phyloP scores from a whole-genome alignment of 805 yeast species.

The Wickerhamiella alocasiicola region DNA sequence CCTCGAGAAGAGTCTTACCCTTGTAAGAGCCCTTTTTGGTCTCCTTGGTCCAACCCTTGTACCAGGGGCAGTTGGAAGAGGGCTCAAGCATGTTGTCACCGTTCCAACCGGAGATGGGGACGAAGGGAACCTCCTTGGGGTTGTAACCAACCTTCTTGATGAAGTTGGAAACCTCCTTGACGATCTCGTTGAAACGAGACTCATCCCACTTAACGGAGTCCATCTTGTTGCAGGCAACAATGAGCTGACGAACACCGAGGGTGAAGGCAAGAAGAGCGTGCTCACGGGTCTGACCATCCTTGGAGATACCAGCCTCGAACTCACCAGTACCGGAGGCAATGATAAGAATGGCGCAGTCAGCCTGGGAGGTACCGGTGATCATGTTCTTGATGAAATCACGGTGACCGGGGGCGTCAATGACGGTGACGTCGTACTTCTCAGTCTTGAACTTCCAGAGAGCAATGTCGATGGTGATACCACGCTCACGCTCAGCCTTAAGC shows the following conservation, averaged over 20 bases:
- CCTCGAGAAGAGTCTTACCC: conserved; percentile 77
- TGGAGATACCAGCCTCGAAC: conserved; percentile 90
- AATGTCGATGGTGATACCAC: conserved; percentile 93
- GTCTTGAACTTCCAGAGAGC: conserved; percentile 91
- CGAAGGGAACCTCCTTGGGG: conserved; percentile 97
- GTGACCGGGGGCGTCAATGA: conserved; percentile 93
- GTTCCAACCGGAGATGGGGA: conserved; percentile 85
- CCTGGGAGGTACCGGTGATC: conserved; percentile 92
- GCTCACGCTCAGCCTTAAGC: conserved; percentile 90
- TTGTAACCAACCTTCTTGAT: conserved; percentile 99
- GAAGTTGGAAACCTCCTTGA: conserved; percentile 98
- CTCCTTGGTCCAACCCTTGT: conserved; percentile 77
- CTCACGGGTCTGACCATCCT: conserved; percentile 93
- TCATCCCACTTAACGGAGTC: conserved; percentile 84
- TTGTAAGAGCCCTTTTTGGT: conserved; percentile 55
- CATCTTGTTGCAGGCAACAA: conserved; percentile 91
- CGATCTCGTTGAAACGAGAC: conserved; percentile 82
- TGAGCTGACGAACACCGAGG: conserved; percentile 75
- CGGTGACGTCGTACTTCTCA: conserved; percentile 79
- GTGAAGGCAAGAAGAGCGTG: conserved; percentile 86
- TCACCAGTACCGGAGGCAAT: conserved; percentile 91
- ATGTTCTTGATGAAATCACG: conserved; percentile 93
- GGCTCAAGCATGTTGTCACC: conserved; percentile 90
- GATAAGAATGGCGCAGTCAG: conserved; percentile 82
- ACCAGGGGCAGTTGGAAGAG: conserved; percentile 74